These are phyloP conservation scores for Yueomyces sp. DNA, from an alignment of 805 yeast species.

Conservation along the genomic window DNA sequence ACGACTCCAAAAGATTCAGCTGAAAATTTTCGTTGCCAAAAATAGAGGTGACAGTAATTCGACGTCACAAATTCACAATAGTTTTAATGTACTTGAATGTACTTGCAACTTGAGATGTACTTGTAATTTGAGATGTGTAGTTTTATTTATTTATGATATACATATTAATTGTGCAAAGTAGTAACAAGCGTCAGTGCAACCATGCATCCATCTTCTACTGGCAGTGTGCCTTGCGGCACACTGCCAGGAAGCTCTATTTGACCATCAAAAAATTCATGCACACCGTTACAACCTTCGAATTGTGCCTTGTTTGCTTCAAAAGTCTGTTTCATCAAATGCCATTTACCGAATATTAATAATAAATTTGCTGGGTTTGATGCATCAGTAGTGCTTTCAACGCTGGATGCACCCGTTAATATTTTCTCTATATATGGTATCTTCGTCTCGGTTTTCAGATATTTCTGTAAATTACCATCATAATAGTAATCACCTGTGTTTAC, in stretches of 20 bases:
- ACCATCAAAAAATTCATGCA: slow-evolving; percentile 60
- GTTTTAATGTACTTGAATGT: too few relatives aligned
- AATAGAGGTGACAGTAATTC: too few relatives aligned
- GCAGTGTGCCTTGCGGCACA: slow-evolving; percentile 24
- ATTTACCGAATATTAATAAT: slow-evolving; percentile 50
- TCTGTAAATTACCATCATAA: slow-evolving; percentile 19
- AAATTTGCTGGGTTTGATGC: slow-evolving; percentile 16
- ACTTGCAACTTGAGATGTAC: too few relatives aligned
- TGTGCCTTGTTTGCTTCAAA: slow-evolving; percentile 37
- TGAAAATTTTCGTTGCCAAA: too few relatives aligned
- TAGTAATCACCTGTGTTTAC: slow-evolving; percentile 58
- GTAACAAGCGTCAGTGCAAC: slow-evolving; percentile 35
- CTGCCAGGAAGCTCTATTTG: slow-evolving; percentile 39
- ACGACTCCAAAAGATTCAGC: too few relatives aligned
- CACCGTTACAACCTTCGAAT: slow-evolving; percentile 39
- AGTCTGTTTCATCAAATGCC: slow-evolving; percentile 40
- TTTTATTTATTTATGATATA: too few relatives aligned
- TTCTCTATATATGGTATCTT: slow-evolving; percentile 17
- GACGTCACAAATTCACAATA: too few relatives aligned
- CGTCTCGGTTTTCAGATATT: slow-evolving; percentile 10
- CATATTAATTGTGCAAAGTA: neutral
- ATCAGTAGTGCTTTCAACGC: slow-evolving; percentile 10
- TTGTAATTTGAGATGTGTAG: too few relatives aligned
- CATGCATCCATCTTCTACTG: slow-evolving; percentile 61
- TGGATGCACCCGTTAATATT: slow-evolving; percentile 11